Evolutionary conservation across 495 filamentous ascomycete species (phyloP).

Genomic region (Penicillium parvum): DNA sequence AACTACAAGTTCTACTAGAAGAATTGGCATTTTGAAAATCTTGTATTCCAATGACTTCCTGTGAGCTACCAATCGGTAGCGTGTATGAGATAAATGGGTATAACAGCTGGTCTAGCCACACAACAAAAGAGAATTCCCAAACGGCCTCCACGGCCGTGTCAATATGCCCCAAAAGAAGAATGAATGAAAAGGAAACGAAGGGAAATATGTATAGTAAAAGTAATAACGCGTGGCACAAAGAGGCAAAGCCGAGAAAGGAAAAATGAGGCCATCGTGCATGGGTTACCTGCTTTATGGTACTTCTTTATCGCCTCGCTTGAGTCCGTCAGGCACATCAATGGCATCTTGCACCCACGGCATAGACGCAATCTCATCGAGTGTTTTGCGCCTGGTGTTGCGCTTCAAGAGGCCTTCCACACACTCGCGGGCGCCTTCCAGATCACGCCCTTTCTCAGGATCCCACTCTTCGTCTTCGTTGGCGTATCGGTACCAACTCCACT

Average conservation of each 20-base stretch:
- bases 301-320: slow-evolving; percentile 65
- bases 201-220: slow-evolving; percentile 1
- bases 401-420: slow-evolving; percentile 80
- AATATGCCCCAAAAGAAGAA: slow-evolving; percentile 9
- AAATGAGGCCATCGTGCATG: slow-evolving; percentile 5
- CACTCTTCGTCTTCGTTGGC: slow-evolving; percentile 71
- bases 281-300: slow-evolving; percentile 46
- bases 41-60: neutral
- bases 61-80: neutral
- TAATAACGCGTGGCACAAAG: slow-evolving; percentile 4
- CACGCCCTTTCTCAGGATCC: slow-evolving; percentile 54
- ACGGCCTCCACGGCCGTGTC: slow-evolving; percentile 5
- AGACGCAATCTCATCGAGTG: slow-evolving; percentile 63
- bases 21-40: neutral
- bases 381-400: slow-evolving; percentile 69
- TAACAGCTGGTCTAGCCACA: slow-evolving; percentile 24
- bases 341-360: slow-evolving; percentile 73
- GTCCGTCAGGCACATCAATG: slow-evolving; percentile 64
- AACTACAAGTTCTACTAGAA: too few species aligned
- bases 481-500: slow-evolving; percentile 90
- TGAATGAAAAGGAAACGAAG: slow-evolving; percentile 5
- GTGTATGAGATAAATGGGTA: slow-evolving; percentile 14
- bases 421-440: slow-evolving; percentile 67
- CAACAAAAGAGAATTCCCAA: slow-evolving; percentile 4
- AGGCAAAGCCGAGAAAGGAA: slow-evolving; percentile 1